Evolutionary conservation across 371 early-diverging fungal genomes (phyloP).

Genomic region (Smittium culicis): DNA sequence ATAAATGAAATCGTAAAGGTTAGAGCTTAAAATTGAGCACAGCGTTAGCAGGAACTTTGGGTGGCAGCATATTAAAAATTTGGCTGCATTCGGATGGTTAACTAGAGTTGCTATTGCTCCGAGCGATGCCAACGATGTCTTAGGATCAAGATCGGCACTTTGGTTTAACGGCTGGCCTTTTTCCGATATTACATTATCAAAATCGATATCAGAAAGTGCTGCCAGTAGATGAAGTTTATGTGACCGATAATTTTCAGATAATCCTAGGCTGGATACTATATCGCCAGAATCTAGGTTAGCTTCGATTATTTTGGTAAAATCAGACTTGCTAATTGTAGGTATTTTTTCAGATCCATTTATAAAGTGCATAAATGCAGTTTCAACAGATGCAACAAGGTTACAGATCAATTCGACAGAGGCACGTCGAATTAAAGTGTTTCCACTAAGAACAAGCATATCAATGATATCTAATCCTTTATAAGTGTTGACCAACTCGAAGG

Average conservation of each 20-base stretch:
- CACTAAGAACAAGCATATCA: constrained; percentile 64
- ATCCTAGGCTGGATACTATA: too few species aligned
- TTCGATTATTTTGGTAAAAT: constrained; percentile 2
- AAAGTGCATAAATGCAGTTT: constrained; percentile 58
- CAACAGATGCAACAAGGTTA: constrained; percentile 74
- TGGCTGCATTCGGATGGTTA: constrained; percentile 18
- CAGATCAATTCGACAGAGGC: constrained; percentile 87
- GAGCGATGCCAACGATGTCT: constrained; percentile 70
- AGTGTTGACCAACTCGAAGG: constrained; percentile 28
- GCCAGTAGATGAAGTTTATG: constrained; percentile 55
- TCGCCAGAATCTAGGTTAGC: constrained; percentile 13
- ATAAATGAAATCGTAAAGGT: background rate
- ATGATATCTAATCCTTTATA: constrained; percentile 48
- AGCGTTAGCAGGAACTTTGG: constrained; percentile 14
- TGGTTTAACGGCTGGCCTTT: too few species aligned
- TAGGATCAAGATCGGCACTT: constrained; percentile 43
- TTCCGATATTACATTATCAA: too few species aligned
- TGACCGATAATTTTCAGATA: constrained; percentile 17
- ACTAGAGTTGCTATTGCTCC: constrained; percentile 76
- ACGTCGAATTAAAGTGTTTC: constrained; percentile 64
- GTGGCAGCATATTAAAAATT: constrained; percentile 23
- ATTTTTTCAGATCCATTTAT: constrained; percentile 16
- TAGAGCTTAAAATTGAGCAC: background rate
- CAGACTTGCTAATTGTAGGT: too few species aligned
- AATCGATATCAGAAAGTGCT: constrained; percentile 74